Conservation (phyloP, 2,329 filamentous ascomycete genomes). For the Coniochaeta pulveracea region DNA sequence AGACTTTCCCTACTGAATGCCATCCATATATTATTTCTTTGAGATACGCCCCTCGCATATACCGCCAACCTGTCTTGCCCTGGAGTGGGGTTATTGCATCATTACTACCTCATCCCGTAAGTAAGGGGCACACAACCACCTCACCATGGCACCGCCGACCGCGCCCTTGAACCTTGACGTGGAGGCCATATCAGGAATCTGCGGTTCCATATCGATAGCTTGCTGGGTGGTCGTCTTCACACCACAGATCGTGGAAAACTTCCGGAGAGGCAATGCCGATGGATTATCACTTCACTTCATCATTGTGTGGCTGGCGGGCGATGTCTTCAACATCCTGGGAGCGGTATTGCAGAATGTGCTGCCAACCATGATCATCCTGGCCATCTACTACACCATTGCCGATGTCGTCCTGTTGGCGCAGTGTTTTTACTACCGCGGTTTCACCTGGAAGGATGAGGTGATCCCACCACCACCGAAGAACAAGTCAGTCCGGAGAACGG, state of each 20-base stretch:
- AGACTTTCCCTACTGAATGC: no score
- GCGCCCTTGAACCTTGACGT: slow-evolving; percentile 63
- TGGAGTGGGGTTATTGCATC: no score
- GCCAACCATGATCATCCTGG: slow-evolving; percentile 76
- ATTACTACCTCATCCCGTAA: no score
- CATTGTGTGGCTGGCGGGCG: slow-evolving; percentile 82
- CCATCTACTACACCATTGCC: slow-evolving; percentile 84
- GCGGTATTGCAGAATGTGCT: slow-evolving; percentile 82
- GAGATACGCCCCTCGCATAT: no score
- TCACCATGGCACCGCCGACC: slow-evolving; percentile 43
- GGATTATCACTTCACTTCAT: slow-evolving; percentile 87
- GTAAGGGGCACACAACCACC: no score
- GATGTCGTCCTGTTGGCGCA: slow-evolving; percentile 81
- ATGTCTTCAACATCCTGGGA: slow-evolving; percentile 96
- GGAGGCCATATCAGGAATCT: slow-evolving; percentile 85
- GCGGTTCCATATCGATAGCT: slow-evolving; percentile 88
- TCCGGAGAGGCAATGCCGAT: slow-evolving; percentile 72
- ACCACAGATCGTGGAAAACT: slow-evolving; percentile 93
- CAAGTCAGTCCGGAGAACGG: slow-evolving; percentile 3
- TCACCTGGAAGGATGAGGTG: slow-evolving; percentile 51
- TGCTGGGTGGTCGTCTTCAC: slow-evolving; percentile 98
- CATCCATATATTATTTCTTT: no score
- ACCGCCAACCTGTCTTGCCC: no score
- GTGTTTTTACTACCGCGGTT: slow-evolving; percentile 92
- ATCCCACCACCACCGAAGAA: slow-evolving; percentile 28